Conservation (phyloP, 176 grass and related monocot species). For the Pontederia crassipes region DNA sequence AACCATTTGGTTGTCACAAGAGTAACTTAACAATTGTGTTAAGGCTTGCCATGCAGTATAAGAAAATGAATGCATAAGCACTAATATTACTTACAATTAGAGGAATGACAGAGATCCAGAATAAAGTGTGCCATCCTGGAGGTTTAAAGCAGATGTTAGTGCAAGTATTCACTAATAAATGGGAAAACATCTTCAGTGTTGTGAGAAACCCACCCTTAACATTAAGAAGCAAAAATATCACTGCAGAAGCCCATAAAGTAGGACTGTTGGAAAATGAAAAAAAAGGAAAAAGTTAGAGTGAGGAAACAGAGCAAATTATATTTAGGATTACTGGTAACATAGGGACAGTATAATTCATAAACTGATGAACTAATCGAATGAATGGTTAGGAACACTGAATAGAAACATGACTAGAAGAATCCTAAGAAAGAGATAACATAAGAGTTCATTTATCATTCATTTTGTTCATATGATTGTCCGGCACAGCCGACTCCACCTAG, state of each 20-base stretch:
- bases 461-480: too few relatives aligned
- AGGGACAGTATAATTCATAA: too few relatives aligned
- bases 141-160: neutral
- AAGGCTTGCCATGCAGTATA: neutral
- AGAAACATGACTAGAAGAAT: too few relatives aligned
- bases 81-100: constrained; percentile 41
- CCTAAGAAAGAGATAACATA: too few relatives aligned
- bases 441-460: too few relatives aligned
- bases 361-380: too few relatives aligned
- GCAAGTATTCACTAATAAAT: neutral
- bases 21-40: too few relatives aligned
- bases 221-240: constrained; percentile 74
- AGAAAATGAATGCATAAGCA: neutral
- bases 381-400: too few relatives aligned
- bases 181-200: constrained; percentile 2
- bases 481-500: too few relatives aligned
- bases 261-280: constrained; percentile 32
- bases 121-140: constrained; percentile 69
- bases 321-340: too few relatives aligned
- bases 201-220: constrained; percentile 36
- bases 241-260: constrained; percentile 61
- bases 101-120: constrained; percentile 81
- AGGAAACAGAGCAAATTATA: neutral
- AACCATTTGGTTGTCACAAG: too few relatives aligned
- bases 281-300: neutral